These are phyloP conservation scores for Maudiozyma barnettii DNA, from an alignment of 805 yeast genomes.

Conservation along the genomic window DNA sequence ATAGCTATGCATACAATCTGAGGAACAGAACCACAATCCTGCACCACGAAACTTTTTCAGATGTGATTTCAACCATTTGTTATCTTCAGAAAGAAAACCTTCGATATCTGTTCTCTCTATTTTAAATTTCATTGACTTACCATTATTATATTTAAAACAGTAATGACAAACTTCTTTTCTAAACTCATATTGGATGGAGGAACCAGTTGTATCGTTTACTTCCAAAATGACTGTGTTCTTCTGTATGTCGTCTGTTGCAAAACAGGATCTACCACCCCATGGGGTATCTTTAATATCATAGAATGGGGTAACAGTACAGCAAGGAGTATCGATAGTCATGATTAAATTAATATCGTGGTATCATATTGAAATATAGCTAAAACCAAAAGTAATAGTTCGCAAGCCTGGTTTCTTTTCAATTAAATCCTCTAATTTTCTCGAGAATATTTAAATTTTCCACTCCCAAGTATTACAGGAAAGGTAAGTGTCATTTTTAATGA, in stretches of 20 bases:
- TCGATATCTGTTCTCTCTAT: conserved; percentile 12
- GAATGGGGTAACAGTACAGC: neutral
- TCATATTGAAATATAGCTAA: too few relatives aligned
- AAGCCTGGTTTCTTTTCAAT: too few relatives aligned
- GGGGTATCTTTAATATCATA: conserved; percentile 12
- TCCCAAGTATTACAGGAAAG: too few relatives aligned
- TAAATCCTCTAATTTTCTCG: too few relatives aligned
- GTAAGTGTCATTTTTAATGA: too few relatives aligned
- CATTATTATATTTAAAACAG: conserved; percentile 43
- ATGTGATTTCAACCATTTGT: conserved; percentile 4
- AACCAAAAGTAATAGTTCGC: too few relatives aligned
- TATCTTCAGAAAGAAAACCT: neutral
- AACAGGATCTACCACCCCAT: conserved; percentile 42
- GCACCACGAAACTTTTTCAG: conserved; percentile 27
- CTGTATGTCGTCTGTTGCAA: conserved; percentile 35
- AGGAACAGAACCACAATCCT: conserved; percentile 47
- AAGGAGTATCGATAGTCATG: neutral
- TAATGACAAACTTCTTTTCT: conserved; percentile 52
- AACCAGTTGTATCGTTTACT: conserved; percentile 37
- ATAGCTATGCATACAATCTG: conserved; percentile 35
- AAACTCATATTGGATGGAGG: conserved; percentile 42
- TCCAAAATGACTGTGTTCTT: conserved; percentile 33
- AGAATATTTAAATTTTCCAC: too few relatives aligned
- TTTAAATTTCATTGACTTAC: conserved; percentile 38
- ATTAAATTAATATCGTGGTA: neutral